Conservation (phyloP, 73 alveolate species). For the Paramecium octaurelia region DNA sequence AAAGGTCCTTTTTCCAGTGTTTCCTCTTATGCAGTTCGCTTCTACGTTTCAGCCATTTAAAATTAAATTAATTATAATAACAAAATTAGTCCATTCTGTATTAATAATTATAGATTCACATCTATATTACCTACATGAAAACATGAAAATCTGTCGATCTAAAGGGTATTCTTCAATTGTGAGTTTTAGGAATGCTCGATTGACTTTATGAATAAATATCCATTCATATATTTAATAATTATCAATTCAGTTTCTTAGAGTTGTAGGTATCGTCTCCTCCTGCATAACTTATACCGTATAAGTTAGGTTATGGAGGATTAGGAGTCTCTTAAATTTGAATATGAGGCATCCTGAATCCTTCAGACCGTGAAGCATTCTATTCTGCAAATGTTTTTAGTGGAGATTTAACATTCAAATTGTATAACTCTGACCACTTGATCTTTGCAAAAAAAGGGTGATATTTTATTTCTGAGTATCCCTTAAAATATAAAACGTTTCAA, state of each 20-base stretch:
- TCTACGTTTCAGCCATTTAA: constrained; percentile 55
- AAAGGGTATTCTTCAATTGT: too few relatives aligned
- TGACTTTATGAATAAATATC: not conserved
- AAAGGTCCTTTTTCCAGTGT: constrained; percentile 91
- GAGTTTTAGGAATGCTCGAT: too few relatives aligned
- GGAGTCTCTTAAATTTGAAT: not conserved
- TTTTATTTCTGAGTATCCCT: constrained; percentile 35
- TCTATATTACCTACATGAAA: not conserved
- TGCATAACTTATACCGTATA: not conserved
- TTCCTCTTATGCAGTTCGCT: constrained; percentile 71
- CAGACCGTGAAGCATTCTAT: not conserved
- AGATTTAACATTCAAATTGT: not conserved
- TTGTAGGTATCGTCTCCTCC: not conserved
- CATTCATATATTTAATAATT: not conserved
- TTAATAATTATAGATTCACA: not conserved
- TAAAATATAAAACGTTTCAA: not conserved
- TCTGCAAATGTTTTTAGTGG: constrained; percentile 39
- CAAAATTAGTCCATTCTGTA: not conserved
- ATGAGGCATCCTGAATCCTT: not conserved
- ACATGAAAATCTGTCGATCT: not conserved
- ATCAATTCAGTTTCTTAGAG: constrained; percentile 21
- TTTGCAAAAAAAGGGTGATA: constrained; percentile 34
- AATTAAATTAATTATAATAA: not conserved
- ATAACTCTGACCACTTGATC: constrained; percentile 40
- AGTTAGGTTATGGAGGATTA: constrained; percentile 3